Evolutionary conservation across 176 grass and related monocot genomes (phyloP).

Genomic region (Zea luxurians): DNA sequence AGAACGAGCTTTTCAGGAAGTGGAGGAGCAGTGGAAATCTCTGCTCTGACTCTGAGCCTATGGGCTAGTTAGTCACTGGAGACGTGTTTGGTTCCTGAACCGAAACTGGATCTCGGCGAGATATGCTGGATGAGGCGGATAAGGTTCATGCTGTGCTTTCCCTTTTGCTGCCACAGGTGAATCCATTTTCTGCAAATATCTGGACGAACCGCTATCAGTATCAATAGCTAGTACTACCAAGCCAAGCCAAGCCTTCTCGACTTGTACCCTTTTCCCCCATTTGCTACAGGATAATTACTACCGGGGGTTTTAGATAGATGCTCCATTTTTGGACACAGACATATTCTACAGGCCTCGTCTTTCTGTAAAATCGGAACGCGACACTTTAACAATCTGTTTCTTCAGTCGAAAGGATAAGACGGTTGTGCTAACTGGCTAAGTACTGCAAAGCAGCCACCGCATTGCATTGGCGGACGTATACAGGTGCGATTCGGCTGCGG

Average conservation of each 20-base stretch:
- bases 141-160: slow-evolving; percentile 22
- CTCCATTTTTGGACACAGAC: background rate
- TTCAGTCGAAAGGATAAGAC: background rate
- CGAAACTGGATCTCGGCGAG: background rate
- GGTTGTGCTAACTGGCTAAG: no score
- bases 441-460: background rate
- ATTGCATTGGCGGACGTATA: background rate
- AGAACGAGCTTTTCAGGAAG: slow-evolving; percentile 15
- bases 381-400: background rate
- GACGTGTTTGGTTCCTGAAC: background rate
- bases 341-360: no score
- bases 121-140: slow-evolving; percentile 3
- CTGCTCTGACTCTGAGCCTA: background rate
- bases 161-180: slow-evolving; percentile 23
- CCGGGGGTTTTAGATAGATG: background rate
- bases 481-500: background rate
- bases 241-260: background rate
- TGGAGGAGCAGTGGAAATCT: background rate
- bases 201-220: slow-evolving; percentile 14
- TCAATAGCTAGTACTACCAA: background rate
- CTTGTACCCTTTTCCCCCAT: background rate
- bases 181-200: slow-evolving; percentile 16
- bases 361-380: background rate
- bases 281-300: no score
- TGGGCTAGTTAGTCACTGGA: background rate